Conservation (phyloP, 1,139 yeast genomes). For the Keqinozyma sinolaborantium region DNA sequence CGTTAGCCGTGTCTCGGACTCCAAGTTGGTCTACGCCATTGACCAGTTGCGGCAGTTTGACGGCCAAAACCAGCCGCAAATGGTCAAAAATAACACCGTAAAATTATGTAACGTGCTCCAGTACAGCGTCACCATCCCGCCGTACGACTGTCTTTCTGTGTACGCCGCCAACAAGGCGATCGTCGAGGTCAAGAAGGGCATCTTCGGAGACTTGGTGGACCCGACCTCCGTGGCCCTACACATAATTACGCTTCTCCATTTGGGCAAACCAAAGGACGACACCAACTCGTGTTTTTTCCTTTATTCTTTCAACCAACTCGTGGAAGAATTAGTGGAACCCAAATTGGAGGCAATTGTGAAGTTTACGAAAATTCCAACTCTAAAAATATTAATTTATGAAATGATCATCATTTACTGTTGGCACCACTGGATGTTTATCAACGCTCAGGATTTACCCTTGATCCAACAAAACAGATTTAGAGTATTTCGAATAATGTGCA, state of each 20-base stretch:
- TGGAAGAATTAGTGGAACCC: slow-evolving; percentile 22
- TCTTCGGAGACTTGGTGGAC: slow-evolving; percentile 7
- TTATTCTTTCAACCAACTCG: slow-evolving; percentile 27
- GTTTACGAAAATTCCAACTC: neutral
- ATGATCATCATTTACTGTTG: slow-evolving; percentile 34
- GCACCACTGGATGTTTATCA: slow-evolving; percentile 27
- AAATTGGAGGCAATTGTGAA: slow-evolving; percentile 2
- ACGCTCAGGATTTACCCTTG: slow-evolving; percentile 21
- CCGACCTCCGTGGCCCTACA: slow-evolving; percentile 9
- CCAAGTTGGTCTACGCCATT: neutral
- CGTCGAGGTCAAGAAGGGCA: slow-evolving; percentile 6
- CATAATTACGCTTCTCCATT: slow-evolving; percentile 11
- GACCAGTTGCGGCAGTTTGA: neutral
- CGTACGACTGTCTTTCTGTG: slow-evolving; percentile 2
- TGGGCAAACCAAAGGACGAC: slow-evolving; percentile 10
- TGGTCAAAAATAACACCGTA: neutral
- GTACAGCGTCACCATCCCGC: slow-evolving; percentile 6
- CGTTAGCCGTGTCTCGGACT: neutral
- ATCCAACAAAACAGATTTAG: slow-evolving; percentile 22
- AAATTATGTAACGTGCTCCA: neutral
- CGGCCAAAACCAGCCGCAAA: neutral
- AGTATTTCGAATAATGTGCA: slow-evolving; percentile 30
- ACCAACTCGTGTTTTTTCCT: slow-evolving; percentile 31
- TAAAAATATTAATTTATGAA: slow-evolving; percentile 23
- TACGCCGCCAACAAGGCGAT: slow-evolving; percentile 9